Conservation (phyloP, 2,329 filamentous ascomycete species). For the Aspergillus aculeatus region DNA sequence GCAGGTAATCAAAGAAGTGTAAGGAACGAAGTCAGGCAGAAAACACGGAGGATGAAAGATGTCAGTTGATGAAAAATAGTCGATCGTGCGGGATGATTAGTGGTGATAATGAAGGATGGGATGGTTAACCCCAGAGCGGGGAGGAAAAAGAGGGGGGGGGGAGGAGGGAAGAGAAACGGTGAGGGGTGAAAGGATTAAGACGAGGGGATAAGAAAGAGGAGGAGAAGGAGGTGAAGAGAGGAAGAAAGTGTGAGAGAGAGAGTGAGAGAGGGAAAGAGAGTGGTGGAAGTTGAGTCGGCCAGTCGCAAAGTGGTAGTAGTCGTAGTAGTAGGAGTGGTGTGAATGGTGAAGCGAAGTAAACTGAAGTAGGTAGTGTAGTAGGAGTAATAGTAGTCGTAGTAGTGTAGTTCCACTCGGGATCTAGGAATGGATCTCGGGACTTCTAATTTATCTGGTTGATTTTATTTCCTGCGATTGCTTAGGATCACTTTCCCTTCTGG, state of each 20-base stretch:
- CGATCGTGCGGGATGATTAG: slow-evolving; percentile 1
- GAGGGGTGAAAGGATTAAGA: slow-evolving; percentile 24
- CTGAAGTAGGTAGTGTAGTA: background rate
- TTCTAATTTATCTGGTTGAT: slow-evolving; percentile 14
- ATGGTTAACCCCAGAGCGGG: background rate
- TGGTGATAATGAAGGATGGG: slow-evolving; percentile 13
- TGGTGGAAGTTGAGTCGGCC: background rate
- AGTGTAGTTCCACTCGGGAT: slow-evolving; percentile 16
- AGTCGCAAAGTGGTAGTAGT: background rate
- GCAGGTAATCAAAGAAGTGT: background rate
- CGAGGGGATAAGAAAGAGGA: slow-evolving; percentile 19
- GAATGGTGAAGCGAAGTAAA: background rate
- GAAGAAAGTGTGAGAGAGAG: background rate
- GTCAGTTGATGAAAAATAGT: no score
- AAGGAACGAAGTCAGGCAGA: background rate
- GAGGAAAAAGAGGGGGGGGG: background rate
- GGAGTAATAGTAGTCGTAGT: background rate
- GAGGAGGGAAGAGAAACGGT: slow-evolving; percentile 16
- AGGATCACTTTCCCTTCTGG: slow-evolving; percentile 1
- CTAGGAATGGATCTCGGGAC: slow-evolving; percentile 14
- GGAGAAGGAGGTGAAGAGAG: slow-evolving; percentile 12
- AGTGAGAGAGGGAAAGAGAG: background rate
- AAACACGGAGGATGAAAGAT: slow-evolving; percentile 4
- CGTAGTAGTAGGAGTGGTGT: background rate
- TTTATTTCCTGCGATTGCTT: slow-evolving; percentile 5